These are phyloP conservation scores for Canariomyces notabilis DNA, from an alignment of 2,329 filamentous ascomycete species.

Conservation along the genomic window DNA sequence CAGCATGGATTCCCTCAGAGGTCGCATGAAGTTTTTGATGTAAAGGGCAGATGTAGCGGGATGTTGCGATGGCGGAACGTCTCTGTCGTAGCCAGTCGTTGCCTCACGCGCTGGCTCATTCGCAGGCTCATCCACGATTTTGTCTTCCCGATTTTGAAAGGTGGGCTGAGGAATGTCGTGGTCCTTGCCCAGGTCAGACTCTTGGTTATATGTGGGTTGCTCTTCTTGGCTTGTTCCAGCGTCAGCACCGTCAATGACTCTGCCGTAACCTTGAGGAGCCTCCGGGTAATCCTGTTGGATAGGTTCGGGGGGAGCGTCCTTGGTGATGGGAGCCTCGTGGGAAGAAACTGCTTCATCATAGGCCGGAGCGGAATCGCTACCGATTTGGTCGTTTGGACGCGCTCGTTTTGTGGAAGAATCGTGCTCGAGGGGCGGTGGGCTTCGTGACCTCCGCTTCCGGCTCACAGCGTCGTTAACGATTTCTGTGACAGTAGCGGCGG, in stretches of 20 bases:
- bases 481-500: conserved; percentile 16
- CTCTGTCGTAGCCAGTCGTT: conserved; percentile 12
- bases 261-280: background rate
- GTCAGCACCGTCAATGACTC: background rate
- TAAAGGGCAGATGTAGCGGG: conserved; percentile 74
- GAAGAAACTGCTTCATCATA: background rate
- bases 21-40: conserved; percentile 85
- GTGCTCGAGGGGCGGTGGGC: conserved; percentile 22
- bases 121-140: conserved; percentile 2
- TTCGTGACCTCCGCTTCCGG: conserved; percentile 26
- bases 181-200: background rate
- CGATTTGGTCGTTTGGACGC: conserved; percentile 13
- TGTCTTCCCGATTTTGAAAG: background rate
- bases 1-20: conserved; percentile 64
- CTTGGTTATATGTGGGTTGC: background rate
- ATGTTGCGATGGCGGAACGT: conserved; percentile 56
- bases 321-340: background rate
- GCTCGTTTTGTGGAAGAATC: conserved; percentile 22
- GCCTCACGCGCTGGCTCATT: too few species aligned
- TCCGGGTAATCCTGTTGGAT: background rate
- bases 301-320: background rate
- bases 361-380: background rate
- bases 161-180: background rate
- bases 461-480: conserved; percentile 20
- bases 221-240: background rate